Conservation (phyloP, 2,329 filamentous ascomycete species). For the Periglandula ipomoeae region DNA sequence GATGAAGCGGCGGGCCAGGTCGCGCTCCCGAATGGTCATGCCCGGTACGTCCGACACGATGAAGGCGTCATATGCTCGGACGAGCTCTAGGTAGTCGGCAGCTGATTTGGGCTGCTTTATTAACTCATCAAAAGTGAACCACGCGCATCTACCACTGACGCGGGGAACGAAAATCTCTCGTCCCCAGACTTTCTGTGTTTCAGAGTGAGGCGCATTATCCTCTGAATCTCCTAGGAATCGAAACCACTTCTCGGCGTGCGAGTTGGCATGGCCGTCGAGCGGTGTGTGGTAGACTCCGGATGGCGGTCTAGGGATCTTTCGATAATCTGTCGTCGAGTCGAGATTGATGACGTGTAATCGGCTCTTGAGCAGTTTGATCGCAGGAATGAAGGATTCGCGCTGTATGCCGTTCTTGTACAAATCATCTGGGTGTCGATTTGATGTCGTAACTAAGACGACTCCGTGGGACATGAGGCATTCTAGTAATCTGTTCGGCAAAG, state of each 20-base stretch:
- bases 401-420: conserved; percentile 98
- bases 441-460: conserved; percentile 93
- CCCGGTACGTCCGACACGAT: conserved; percentile 84
- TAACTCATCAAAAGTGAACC: conserved; percentile 88
- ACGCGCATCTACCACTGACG: conserved; percentile 79
- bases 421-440: conserved; percentile 91
- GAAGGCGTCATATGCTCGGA: conserved; percentile 83
- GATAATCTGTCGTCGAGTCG: conserved; percentile 91
- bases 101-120: conserved; percentile 84
- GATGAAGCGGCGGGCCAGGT: conserved; percentile 87
- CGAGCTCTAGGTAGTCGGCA: conserved; percentile 90
- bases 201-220: conserved; percentile 63
- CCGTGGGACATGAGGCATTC: conserved; percentile 92
- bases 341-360: conserved; percentile 86
- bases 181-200: conserved; percentile 84
- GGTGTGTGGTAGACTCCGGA: conserved; percentile 92
- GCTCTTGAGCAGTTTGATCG: conserved; percentile 82
- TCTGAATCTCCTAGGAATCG: conserved; percentile 81
- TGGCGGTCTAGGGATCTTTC: conserved; percentile 87
- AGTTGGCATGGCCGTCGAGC: conserved; percentile 65
- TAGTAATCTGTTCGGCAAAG: conserved; percentile 47
- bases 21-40: conserved; percentile 80
- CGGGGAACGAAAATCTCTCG: conserved; percentile 79
- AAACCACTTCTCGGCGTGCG: conserved; percentile 93
- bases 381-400: conserved; percentile 87